Conservation (phyloP, 192 early-diverging fungal species). For the Lunasporangiospora selenospora region DNA sequence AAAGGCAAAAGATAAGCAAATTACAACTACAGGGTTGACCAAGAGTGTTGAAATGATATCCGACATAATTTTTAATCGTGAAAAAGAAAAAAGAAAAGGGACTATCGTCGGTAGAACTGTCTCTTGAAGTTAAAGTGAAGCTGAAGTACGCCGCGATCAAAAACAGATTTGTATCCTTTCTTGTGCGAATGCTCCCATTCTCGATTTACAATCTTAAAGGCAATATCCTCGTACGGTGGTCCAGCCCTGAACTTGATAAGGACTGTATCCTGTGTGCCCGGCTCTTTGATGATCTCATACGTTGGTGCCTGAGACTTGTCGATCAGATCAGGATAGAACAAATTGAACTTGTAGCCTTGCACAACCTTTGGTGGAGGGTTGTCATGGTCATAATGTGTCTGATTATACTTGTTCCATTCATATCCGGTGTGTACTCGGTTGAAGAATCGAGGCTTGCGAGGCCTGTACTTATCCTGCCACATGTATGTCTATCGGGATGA, state of each 20-base stretch:
- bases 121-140: constrained; percentile 88
- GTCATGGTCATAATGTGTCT: constrained; percentile 96
- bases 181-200: constrained; percentile 98
- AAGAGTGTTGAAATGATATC: background rate
- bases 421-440: constrained; percentile 98
- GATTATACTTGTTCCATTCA: constrained; percentile 99
- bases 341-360: constrained; percentile 97
- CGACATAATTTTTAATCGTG: background rate
- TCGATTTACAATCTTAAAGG: constrained; percentile 93
- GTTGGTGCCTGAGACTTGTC: constrained; percentile 93
- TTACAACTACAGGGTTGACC: background rate
- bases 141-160: constrained; percentile 84
- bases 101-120: constrained; percentile 78
- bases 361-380: constrained; percentile 98
- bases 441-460: constrained; percentile 94
- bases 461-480: constrained; percentile 95
- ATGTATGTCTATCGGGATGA: constrained; percentile 64
- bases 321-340: constrained; percentile 98
- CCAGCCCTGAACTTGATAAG: constrained; percentile 92
- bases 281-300: constrained; percentile 81
- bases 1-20: background rate
- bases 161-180: constrained; percentile 78
- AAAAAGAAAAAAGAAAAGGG: background rate
- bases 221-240: constrained; percentile 98
- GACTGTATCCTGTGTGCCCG: constrained; percentile 79